phyloP scores from a whole-genome alignment of 2,329 filamentous ascomycete genomes.

The Gaeumannomyces tritici region DNA sequence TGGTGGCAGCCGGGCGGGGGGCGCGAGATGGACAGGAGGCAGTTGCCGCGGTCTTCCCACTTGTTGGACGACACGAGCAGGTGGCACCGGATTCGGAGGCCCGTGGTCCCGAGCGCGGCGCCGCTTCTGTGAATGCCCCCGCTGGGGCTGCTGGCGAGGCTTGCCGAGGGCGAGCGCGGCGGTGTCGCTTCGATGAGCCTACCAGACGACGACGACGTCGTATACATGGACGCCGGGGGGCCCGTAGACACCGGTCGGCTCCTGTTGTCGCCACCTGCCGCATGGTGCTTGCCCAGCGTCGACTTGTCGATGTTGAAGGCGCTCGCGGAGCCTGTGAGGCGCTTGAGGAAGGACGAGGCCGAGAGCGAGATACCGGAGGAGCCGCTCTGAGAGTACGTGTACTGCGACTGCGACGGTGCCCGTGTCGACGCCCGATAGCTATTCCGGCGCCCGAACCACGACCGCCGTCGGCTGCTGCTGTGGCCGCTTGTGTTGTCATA shows the following conservation, averaged over 20 bases:
- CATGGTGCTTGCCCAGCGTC: conserved; percentile 51
- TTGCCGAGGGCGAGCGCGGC: conserved; percentile 49
- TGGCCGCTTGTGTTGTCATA: conserved; percentile 20
- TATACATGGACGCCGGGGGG: conserved; percentile 47
- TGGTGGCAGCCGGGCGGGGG: conserved; percentile 55
- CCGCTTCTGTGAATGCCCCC: conserved; percentile 36
- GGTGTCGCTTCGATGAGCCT: conserved; percentile 24
- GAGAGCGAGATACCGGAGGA: conserved; percentile 44
- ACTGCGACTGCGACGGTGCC: conserved; percentile 40
- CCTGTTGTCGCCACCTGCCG: conserved; percentile 31
- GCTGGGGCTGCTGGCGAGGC: conserved; percentile 37
- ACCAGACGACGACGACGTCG: conserved; percentile 43
- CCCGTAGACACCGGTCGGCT: conserved; percentile 19
- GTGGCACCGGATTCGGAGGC: conserved; percentile 81
- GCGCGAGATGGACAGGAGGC: conserved; percentile 69
- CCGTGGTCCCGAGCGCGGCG: conserved; percentile 50
- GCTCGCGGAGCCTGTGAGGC: conserved; percentile 59
- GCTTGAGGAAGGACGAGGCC: conserved; percentile 66
- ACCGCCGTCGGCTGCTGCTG: conserved; percentile 35
- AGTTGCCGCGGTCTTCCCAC: conserved; percentile 88
- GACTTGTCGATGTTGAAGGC: conserved; percentile 76
- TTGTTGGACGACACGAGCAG: conserved; percentile 65
- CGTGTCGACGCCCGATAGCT: conserved; percentile 54
- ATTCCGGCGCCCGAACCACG: conserved; percentile 55
- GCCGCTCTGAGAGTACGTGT: conserved; percentile 47